Evolutionary conservation across 176 grass and related monocot species (phyloP).

Genomic region (Chloris gayana): DNA sequence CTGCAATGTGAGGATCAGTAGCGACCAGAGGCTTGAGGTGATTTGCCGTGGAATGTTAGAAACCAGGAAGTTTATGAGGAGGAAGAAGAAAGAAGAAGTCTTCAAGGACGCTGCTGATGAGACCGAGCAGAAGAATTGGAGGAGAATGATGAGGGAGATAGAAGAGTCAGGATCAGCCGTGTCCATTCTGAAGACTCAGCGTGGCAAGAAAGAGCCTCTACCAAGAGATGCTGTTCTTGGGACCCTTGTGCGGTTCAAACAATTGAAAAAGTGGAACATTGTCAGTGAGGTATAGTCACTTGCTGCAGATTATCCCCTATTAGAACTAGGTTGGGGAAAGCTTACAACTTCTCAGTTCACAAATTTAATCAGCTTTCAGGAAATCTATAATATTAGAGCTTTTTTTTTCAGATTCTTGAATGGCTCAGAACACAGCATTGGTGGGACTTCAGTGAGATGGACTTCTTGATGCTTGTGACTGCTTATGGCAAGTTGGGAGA

Average conservation of each 20-base stretch:
- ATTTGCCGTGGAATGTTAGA: conserved; percentile 74
- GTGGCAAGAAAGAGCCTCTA: conserved; percentile 39
- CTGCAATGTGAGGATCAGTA: conserved; percentile 52
- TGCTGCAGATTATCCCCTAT: not conserved
- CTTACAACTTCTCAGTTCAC: not conserved
- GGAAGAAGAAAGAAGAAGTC: conserved; percentile 65
- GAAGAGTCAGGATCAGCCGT: conserved; percentile 69
- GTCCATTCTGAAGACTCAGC: conserved; percentile 65
- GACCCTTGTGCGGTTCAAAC: conserved; percentile 84
- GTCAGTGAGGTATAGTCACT: conserved; percentile 76
- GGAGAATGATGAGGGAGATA: conserved; percentile 87
- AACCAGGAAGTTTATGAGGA: conserved; percentile 87
- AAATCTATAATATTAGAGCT: conserved; percentile 23
- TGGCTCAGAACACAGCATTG: conserved; percentile 93
- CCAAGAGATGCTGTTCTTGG: conserved; percentile 80
- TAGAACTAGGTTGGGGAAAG: conserved; percentile 12
- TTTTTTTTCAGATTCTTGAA: conserved; percentile 77
- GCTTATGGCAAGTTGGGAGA: conserved; percentile 86
- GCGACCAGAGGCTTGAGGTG: conserved; percentile 45
- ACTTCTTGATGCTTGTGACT: conserved; percentile 91
- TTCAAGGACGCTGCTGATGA: conserved; percentile 77
- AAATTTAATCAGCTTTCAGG: not conserved
- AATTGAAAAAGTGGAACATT: conserved; percentile 89
- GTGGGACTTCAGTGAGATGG: conserved; percentile 96
- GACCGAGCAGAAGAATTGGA: conserved; percentile 79